A percentile compares a stretch with the other conserved stretches of the same genome.
These are phyloP conservation scores for Tulasnella sp. DNA, from an alignment of 768 basidiomycete species.

Conservation along the genomic window DNA sequence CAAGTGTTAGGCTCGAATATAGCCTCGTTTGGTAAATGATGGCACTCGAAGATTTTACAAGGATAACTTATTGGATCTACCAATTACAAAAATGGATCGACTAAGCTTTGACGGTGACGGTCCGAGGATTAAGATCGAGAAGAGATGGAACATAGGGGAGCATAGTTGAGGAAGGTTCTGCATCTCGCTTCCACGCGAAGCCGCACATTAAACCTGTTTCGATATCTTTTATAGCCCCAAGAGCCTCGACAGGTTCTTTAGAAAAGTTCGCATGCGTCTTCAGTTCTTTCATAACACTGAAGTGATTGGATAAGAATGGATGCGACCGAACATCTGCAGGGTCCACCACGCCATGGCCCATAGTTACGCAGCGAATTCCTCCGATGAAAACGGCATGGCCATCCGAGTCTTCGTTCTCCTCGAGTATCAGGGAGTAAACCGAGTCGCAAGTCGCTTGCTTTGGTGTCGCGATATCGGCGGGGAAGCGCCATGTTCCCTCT, in stretches of 20 bases:
- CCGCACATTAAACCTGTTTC: no score
- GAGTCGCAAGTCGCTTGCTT: slow-evolving; percentile 27
- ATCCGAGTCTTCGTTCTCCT: slow-evolving; percentile 26
- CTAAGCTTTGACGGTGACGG: no score
- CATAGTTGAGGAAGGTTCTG: background rate
- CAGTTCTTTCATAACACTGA: slow-evolving; percentile 25
- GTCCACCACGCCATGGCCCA: slow-evolving; percentile 35
- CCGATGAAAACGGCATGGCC: slow-evolving; percentile 35
- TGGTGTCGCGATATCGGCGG: slow-evolving; percentile 32
- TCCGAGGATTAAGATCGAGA: no score
- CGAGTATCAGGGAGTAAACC: slow-evolving; percentile 37
- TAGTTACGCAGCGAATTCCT: slow-evolving; percentile 35
- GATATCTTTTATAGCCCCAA: no score
- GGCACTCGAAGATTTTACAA: no score
- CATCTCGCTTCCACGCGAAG: no score
- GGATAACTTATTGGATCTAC: no score
- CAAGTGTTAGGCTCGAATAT: no score
- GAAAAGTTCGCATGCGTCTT: background rate
- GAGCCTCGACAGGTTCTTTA: background rate
- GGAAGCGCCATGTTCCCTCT: slow-evolving; percentile 36
- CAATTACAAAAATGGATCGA: no score
- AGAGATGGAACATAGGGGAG: no score
- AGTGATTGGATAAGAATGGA: no score
- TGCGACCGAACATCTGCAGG: slow-evolving; percentile 28
- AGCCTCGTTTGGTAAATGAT: no score